Evolutionary conservation across 768 basidiomycete genomes (phyloP).

Genomic region (Cyclocybe cylindracea): DNA sequence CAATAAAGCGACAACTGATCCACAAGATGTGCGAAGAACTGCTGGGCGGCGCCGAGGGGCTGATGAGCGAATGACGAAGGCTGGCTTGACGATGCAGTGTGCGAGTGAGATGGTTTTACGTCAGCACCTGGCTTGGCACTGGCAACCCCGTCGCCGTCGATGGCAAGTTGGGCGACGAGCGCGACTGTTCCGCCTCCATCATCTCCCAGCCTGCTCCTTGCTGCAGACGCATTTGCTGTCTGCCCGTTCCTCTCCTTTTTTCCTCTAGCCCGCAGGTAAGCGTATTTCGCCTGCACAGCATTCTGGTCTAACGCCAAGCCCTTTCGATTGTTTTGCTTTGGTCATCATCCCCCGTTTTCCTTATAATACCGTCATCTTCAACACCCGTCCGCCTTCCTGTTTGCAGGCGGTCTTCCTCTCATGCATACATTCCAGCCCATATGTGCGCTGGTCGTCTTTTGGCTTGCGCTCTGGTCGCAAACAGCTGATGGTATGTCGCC

Average conservation of each 20-base stretch:
- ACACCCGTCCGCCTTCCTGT: slow-evolving; percentile 7
- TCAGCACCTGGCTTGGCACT: too few species aligned
- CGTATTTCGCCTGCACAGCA: slow-evolving; percentile 13
- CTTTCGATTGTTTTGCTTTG: slow-evolving; percentile 10
- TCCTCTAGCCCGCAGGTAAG: slow-evolving; percentile 12
- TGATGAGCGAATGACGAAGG: too few species aligned
- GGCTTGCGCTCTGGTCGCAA: slow-evolving; percentile 34
- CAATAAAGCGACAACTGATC: too few species aligned
- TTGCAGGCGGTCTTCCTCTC: slow-evolving; percentile 29
- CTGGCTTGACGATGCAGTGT: too few species aligned
- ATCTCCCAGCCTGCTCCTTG: too few species aligned
- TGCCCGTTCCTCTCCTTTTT: neutral
- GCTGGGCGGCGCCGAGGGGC: too few species aligned
- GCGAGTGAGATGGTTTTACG: too few species aligned
- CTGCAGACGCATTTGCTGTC: neutral
- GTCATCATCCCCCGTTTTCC: slow-evolving; percentile 4
- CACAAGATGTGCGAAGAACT: too few species aligned
- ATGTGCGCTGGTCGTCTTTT: slow-evolving; percentile 47
- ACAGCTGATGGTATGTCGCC: slow-evolving; percentile 29
- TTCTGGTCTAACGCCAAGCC: slow-evolving; percentile 14
- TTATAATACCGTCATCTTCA: neutral
- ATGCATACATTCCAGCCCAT: slow-evolving; percentile 35
- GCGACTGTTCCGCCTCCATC: neutral
- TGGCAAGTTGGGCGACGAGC: neutral
- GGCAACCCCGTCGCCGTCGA: too few species aligned